Percentiles rank a stretch among this genome's conserved stretches.
Evolutionary conservation across 2,329 filamentous ascomycete species (phyloP).

Genomic region (Hymenoscyphus albidus): DNA sequence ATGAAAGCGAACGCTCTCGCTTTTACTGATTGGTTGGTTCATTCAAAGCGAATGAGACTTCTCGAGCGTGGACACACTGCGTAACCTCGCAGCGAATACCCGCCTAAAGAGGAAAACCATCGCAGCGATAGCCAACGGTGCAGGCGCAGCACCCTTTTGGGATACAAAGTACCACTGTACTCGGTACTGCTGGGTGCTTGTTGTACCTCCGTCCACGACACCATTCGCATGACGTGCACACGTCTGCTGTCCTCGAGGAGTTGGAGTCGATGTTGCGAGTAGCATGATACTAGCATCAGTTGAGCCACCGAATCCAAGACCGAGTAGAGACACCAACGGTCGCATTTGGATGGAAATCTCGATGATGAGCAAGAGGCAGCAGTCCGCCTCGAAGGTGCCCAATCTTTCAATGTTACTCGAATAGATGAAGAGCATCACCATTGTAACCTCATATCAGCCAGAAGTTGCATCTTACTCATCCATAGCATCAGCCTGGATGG

Average conservation of each 20-base stretch:
- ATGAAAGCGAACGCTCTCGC: not conserved
- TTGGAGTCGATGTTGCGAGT: too few species aligned
- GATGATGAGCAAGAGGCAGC: not conserved
- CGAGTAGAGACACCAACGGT: not conserved
- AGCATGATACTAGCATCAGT: not conserved
- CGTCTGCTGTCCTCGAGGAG: not conserved
- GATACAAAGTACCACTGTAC: not conserved
- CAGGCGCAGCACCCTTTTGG: not conserved
- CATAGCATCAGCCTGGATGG: not conserved
- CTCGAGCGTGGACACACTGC: not conserved
- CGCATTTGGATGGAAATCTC: not conserved
- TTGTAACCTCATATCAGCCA: slow-evolving; percentile 2
- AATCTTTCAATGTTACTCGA: not conserved
- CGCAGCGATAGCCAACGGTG: not conserved
- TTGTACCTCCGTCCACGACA: not conserved
- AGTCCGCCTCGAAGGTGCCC: not conserved
- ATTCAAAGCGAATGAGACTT: not conserved
- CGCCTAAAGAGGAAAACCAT: not conserved
- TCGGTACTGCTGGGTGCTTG: not conserved
- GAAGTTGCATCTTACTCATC: not conserved
- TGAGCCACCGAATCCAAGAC: not conserved
- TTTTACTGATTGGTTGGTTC: not conserved
- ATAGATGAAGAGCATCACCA: not conserved
- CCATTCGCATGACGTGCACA: not conserved
- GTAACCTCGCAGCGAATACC: not conserved